Conservation (phyloP, 1,284 basidiomycete genomes). For the Stereum hirsutum region DNA sequence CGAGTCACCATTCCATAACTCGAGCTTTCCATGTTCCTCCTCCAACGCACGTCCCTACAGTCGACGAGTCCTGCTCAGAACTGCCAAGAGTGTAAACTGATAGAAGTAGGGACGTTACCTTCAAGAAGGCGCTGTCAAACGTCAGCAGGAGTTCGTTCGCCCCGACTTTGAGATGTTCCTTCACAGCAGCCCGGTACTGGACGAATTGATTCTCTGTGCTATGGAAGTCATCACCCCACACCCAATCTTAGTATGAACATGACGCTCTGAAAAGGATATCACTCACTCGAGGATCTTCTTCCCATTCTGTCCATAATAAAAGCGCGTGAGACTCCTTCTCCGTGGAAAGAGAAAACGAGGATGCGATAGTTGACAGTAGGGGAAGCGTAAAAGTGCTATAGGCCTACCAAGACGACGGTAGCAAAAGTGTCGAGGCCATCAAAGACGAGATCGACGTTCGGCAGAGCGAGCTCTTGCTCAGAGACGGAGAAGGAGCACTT, state of each 20-base stretch:
- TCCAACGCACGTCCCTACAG: slow-evolving; percentile 57
- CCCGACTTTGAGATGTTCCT: slow-evolving; percentile 43
- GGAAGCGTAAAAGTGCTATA: not conserved
- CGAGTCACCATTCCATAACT: slow-evolving; percentile 82
- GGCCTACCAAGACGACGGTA: slow-evolving; percentile 52
- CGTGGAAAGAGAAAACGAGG: not conserved
- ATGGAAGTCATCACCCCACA: slow-evolving; percentile 1
- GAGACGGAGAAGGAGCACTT: slow-evolving; percentile 53
- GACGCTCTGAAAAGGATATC: slow-evolving; percentile 1
- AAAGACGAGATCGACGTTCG: slow-evolving; percentile 68
- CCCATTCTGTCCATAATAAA: slow-evolving; percentile 47
- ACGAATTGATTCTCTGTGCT: slow-evolving; percentile 77
- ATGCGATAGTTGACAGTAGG: not conserved
- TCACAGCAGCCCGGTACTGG: slow-evolving; percentile 51
- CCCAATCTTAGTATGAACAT: not conserved
- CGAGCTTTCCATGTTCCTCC: slow-evolving; percentile 46
- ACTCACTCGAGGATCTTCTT: slow-evolving; percentile 51
- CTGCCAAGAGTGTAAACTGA: not conserved
- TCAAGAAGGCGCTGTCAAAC: slow-evolving; percentile 71
- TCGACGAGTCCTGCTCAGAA: not conserved
- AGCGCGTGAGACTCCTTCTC: not conserved
- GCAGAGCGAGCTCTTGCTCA: slow-evolving; percentile 32
- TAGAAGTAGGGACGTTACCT: slow-evolving; percentile 29
- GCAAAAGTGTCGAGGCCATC: slow-evolving; percentile 88
- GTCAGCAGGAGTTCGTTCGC: slow-evolving; percentile 59